Evolutionary conservation across 1,284 basidiomycete species (phyloP), one percentile per base, ranked within the genome.

Genomic region (Cystobasidium sp.): DNA sequence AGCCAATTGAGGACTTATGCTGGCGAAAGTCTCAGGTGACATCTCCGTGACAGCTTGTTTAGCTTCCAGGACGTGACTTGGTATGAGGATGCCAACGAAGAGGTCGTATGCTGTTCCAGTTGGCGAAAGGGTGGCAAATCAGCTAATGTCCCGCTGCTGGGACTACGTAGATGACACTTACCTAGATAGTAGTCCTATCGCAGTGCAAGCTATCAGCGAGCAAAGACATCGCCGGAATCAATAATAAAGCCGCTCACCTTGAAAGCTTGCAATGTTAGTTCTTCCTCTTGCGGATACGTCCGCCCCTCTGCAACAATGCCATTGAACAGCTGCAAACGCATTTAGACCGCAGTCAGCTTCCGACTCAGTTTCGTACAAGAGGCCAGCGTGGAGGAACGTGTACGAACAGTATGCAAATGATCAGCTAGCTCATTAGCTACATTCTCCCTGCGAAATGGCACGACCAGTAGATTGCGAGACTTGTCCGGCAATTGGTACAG

Each of bases 231-330:
- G 10, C 2, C 24, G 39, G 44, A 6, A 14, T 22, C 22, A 31
- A 46, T 10, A 44, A 63, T 10, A 0, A 18, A 37, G 3, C 53
- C n/a, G 49, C 63, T 46, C 37, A 58, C 55, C 67, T 78, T 77
- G 56, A 79, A 78, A 43, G 74, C 69, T 43, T 79, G 74, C 12
- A 85, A 84, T 68, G 83, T 87, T 83, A 84, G 87, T 75, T 80
- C 85, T 81, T 84, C 83, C 78, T 92, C 90, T 81, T 94, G 93
- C 0, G 93, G 93, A 82, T 95, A 95, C 5, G 93, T 92, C 77
- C 85, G 81, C 0, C 94, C 93, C 79, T 87, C 86, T 63, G 88
- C 88, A 12, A 96, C 84, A 79, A 91, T 91, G 65, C 85, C 85
- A n/a, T 87, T 87, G 82, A 94, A 93, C 24, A 88, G 83, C 51